Base-by-base conservation (phyloP, 148 eudicot genomes). In the Gaultheria prostrata region DNA sequence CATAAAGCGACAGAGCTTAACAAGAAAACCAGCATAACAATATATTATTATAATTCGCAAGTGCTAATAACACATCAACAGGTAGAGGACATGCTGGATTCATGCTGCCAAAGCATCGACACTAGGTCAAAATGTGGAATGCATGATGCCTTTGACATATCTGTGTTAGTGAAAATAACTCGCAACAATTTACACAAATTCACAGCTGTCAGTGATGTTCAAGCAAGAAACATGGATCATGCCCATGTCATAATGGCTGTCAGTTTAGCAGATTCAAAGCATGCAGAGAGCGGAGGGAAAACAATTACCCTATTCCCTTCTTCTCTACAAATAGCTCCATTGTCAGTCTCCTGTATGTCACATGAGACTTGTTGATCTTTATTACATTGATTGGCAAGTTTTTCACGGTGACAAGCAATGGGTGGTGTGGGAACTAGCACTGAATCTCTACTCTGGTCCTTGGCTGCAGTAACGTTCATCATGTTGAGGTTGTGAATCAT, bases 341-440 rank as follows among this genome's bases (percentile, higher is more conserved):
- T 88, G 73, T 72, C 82, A 82, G 76, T 88, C 80, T 84, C 89
- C 71, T 70, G 85, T 82, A 86, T 88, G 82, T 83, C 83, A 46
- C 82, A 83, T 51, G 79, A 84, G 73, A 70, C 85, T 75, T 83
- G 85, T 73, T 85, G 86, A 82, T 91, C 85, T 81, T 84, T 65
- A 71, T 79, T 21, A 48, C 32, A 78, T 76, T 70, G 75, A 84
- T 73, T 81, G 0, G 18, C 80, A 78, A 53, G 85, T 69, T 89
- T 86, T 45, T 80, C 94, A 43, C 78, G 48, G 75, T 54, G 87
- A 79, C 83, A 82, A 75, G 82, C 78, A 67, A 79, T 32, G 35
- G 67, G 77, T 79, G 83, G 80, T 14, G 48, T 79, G 17, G 85
- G 76, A 59, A 67, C 81, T 78, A 51, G 77, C 78, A 69, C 57